phyloP scores from a whole-genome alignment of 768 basidiomycete species.

The Saitozyma podzolica region DNA sequence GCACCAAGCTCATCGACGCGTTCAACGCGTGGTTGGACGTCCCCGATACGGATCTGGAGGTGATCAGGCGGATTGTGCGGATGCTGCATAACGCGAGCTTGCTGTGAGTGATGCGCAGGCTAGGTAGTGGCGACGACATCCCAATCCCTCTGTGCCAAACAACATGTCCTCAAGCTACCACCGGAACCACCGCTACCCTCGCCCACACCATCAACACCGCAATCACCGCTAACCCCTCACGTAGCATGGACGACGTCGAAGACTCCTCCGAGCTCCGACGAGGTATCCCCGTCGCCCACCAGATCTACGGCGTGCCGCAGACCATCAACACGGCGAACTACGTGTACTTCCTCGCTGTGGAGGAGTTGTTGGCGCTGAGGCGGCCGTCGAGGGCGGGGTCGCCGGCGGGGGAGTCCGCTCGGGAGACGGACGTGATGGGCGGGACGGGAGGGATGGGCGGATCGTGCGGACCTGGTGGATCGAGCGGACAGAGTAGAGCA shows the following conservation, averaged over 20 bases:
- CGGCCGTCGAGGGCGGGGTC: constrained; percentile 1
- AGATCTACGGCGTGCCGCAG: constrained; percentile 93
- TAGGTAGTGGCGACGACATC: not conserved
- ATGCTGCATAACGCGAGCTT: constrained; percentile 95
- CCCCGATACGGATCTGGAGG: constrained; percentile 65
- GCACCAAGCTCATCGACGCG: constrained; percentile 80
- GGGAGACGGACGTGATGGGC: not conserved
- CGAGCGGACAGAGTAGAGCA: too few relatives aligned
- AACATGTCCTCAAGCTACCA: too few relatives aligned
- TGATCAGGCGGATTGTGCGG: constrained; percentile 78
- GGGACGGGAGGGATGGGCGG: not conserved
- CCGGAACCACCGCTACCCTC: too few relatives aligned
- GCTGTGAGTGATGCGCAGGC: constrained; percentile 60
- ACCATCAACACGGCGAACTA: constrained; percentile 98
- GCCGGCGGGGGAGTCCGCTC: not conserved
- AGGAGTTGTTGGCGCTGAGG: constrained; percentile 71
- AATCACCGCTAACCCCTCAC: too few relatives aligned
- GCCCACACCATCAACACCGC: too few relatives aligned
- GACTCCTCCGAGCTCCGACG: constrained; percentile 83
- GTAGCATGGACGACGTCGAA: constrained; percentile 89
- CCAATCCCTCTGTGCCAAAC: too few relatives aligned
- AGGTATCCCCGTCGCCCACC: constrained; percentile 90
- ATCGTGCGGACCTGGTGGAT: not conserved
- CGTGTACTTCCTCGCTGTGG: constrained; percentile 89
- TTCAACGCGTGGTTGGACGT: constrained; percentile 93